Conservation (phyloP, 306 rosid genomes). For the Cucumis sativus region DNA sequence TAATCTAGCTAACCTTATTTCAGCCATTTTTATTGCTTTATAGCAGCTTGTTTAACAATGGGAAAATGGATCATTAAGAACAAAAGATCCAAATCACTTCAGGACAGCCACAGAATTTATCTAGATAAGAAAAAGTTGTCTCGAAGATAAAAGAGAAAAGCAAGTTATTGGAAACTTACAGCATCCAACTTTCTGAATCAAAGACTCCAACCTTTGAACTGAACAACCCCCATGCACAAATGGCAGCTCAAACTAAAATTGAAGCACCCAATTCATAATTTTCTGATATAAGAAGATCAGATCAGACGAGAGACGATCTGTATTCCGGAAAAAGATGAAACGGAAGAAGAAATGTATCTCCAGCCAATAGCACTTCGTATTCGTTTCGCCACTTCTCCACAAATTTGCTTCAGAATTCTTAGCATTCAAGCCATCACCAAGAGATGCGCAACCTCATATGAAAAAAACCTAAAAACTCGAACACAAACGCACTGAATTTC, state of each 20-base stretch:
- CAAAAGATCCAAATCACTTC: background rate
- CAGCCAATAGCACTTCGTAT: background rate
- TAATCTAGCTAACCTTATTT: constrained; percentile 43
- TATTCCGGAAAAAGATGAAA: constrained; percentile 9
- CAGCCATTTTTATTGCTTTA: constrained; percentile 46
- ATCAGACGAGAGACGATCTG: constrained; percentile 7
- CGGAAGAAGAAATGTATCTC: background rate
- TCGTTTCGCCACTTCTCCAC: background rate
- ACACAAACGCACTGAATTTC: background rate
- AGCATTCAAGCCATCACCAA: constrained; percentile 12
- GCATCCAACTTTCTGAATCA: constrained; percentile 1
- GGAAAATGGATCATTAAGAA: background rate
- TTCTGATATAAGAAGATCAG: constrained; percentile 5
- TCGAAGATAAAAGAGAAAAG: background rate
- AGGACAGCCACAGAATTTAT: constrained; percentile 6
- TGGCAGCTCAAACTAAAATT: background rate
- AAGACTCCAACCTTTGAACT: background rate
- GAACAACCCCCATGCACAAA: constrained; percentile 13
- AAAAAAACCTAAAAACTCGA: constrained; percentile 20
- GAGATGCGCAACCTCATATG: constrained; percentile 4
- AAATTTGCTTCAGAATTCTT: background rate
- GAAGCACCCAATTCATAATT: background rate
- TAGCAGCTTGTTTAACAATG: constrained; percentile 12
- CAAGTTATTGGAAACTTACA: background rate
- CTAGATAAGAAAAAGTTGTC: background rate